Evolutionary conservation across 2,329 filamentous ascomycete genomes (phyloP).

Genomic region (Chrysoporthe puriensis): DNA sequence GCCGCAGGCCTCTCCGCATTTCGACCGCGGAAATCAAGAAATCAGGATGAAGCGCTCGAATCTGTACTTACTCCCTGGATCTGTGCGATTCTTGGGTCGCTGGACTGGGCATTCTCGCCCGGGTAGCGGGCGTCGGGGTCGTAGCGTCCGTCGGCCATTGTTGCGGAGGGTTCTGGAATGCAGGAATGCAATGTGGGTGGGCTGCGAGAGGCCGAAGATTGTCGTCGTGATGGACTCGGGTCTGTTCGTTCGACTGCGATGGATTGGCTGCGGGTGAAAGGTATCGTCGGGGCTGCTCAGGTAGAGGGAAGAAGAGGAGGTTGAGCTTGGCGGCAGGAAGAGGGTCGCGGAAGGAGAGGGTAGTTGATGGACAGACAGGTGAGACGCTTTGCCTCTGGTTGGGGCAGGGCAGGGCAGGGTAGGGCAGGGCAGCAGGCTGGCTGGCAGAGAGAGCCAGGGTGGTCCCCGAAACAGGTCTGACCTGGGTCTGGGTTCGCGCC

Average conservation of each 20-base stretch:
- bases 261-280: not conserved
- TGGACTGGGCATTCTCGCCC: constrained; percentile 13
- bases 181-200: constrained; percentile 9
- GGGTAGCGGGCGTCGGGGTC: constrained; percentile 22
- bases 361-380: constrained; percentile 6
- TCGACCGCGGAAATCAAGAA: not conserved
- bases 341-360: constrained; percentile 10
- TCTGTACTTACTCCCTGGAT: constrained; percentile 21
- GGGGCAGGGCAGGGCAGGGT: constrained; percentile 6
- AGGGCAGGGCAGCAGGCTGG: not conserved
- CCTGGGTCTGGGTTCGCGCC: constrained; percentile 8
- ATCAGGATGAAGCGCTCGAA: not conserved
- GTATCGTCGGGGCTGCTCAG: not conserved
- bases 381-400: constrained; percentile 15
- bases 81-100: constrained; percentile 22
- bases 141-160: constrained; percentile 20
- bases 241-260: not conserved
- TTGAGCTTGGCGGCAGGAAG: constrained; percentile 10
- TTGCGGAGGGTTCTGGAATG: constrained; percentile 1
- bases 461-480: constrained; percentile 17
- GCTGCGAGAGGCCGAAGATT: not conserved
- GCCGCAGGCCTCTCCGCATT: not conserved
- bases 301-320: not conserved
- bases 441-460: constrained; percentile 10
- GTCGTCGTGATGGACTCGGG: not conserved